Evolutionary conservation across 352 stramenopile species (phyloP), one percentile per base, ranked within the genome.

Genomic region (Phytopythium vexans): DNA sequence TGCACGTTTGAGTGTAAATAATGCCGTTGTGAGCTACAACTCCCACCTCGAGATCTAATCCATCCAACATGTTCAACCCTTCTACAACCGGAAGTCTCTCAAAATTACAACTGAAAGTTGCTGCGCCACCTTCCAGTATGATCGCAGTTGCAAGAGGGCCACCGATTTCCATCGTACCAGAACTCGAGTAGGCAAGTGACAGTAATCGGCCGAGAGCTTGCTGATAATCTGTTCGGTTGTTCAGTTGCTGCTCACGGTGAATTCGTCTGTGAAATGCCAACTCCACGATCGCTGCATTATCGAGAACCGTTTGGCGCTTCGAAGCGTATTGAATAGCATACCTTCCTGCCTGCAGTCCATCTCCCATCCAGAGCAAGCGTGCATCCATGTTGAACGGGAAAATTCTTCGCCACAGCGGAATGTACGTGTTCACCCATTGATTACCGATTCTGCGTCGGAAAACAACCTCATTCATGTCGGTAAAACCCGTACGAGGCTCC

Each of bases 301-400:
- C 56, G 3, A 69, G 43, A 16, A 62, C 56, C 1, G 49, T 51
- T 39, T 69, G 56, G 1, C 39, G 46, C 36, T 65, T 69, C 3
- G 58, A 12, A 6, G 60, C 33, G 38, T 64, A 68, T 14, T 60
- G 55, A 1, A 68, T 34, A 10, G 55, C 60, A 9, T 68, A 68
- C 15, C 43, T 8, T 2, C 35, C 16, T 10, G 51, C 60, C 21
- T 64, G 55, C 10, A 64, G 47, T 14, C 48, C 53, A 12, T 32
- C 55, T 48, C 50, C 56, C 4, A 41, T 56, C 57, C 56, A 62
- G 2, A 64, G 41, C 14, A 61, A n/a, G 21, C 55, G 35, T 8
- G 55, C 41, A 35, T 64, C 55, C 61, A 69, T 65, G 44, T 70
- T 70, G 48, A 66, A 66, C 33, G 66, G 62, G 1, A 66, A 33